Conservation (phyloP, 202 grass and related monocot species). For the Zoysia matrella region DNA sequence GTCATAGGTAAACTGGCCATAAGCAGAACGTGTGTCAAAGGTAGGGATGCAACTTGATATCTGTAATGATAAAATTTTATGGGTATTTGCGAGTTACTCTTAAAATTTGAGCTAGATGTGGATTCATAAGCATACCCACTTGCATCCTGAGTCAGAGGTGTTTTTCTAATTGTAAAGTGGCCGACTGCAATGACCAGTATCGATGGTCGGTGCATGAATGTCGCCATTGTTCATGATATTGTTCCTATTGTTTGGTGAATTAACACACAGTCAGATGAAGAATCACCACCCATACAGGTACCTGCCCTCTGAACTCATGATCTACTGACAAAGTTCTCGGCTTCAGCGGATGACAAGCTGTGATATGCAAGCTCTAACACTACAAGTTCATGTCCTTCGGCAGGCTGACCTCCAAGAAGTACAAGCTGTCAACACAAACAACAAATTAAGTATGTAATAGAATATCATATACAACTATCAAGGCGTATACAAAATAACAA, state of each 20-base stretch:
- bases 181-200: not conserved
- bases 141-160: not conserved
- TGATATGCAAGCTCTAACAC: not conserved
- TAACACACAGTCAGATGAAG: not conserved
- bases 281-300: not conserved
- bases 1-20: too few species aligned
- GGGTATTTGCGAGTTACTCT: too few species aligned
- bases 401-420: slow-evolving; percentile 91
- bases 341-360: slow-evolving; percentile 26
- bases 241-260: not conserved
- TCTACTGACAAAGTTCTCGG: not conserved
- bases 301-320: slow-evolving; percentile 4
- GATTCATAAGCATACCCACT: too few species aligned
- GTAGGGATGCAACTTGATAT: too few species aligned
- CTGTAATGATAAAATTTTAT: too few species aligned
- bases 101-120: too few species aligned
- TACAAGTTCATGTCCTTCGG: slow-evolving; percentile 89
- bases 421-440: slow-evolving; percentile 65
- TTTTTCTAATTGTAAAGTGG: not conserved
- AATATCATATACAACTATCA: not conserved
- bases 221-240: slow-evolving; percentile 23
- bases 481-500: not conserved
- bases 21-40: too few species aligned
- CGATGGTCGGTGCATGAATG: not conserved
- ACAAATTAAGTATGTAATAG: slow-evolving; percentile 31